These are phyloP conservation scores for Rhizophagus prolifer DNA, from an alignment of 192 early-diverging fungal species.

Conservation along the genomic window DNA sequence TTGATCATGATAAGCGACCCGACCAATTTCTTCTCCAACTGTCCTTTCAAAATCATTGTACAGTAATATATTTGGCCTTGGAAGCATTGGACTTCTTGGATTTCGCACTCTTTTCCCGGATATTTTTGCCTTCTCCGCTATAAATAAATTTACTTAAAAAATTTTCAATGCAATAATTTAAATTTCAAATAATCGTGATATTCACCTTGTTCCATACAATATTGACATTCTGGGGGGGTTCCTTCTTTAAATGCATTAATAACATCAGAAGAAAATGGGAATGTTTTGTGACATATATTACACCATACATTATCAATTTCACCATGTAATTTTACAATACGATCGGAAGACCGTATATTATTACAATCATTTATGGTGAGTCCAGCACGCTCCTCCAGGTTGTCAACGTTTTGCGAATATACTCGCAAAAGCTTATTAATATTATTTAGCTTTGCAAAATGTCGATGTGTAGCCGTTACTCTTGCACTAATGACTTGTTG, in stretches of 20 bases:
- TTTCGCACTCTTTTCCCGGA: not conserved
- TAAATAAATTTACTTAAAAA: not conserved
- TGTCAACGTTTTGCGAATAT: constrained; percentile 94
- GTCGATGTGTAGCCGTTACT: constrained; percentile 74
- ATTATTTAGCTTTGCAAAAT: constrained; percentile 70
- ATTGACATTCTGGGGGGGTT: not conserved
- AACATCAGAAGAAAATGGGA: not conserved
- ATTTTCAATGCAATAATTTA: not conserved
- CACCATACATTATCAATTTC: not conserved
- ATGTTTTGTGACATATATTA: not conserved
- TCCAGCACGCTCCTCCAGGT: constrained; percentile 62
- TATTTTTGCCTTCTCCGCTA: not conserved
- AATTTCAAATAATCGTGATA: not conserved
- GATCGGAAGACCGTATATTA: not conserved
- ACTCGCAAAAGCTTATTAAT: constrained; percentile 74
- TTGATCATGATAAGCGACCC: not conserved
- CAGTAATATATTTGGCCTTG: not conserved
- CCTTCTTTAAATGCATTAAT: not conserved
- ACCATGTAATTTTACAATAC: not conserved
- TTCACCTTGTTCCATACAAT: not conserved
- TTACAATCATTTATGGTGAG: not conserved
- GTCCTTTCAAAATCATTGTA: not conserved
- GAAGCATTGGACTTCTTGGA: not conserved
- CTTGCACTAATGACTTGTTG: constrained; percentile 58
- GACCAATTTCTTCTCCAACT: not conserved